Evolutionary conservation across 495 filamentous ascomycete species (phyloP), one percentile per base, ranked within the genome.

Genomic region (Usnea hakonensis): DNA sequence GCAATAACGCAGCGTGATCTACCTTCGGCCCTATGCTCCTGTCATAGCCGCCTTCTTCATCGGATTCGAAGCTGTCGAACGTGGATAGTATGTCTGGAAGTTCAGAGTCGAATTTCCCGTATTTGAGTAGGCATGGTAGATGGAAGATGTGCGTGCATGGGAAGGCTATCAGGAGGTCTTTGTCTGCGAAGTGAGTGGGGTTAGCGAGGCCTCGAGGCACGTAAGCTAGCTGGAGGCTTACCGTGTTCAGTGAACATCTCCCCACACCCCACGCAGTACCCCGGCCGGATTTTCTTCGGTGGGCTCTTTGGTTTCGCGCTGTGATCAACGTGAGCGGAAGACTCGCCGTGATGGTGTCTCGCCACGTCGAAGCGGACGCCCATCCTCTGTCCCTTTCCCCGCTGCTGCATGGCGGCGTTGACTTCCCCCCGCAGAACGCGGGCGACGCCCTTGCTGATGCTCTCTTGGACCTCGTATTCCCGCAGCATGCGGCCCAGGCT

Each of bases 91-190:
- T 32, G 28, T 74, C 72, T 2, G 77, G 74, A 8, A 74, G 66
- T 14, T 77, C 74, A 36, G 58, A 69, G 36, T 70, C 69, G 48
- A 75, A 54, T 50, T 79, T 55, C 38, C 69, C 36, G 57, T 67
- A 68, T 64, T 74, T 75, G 1, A 90, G 80, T 17, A 98, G 74
- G 68, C 95, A 94, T 11, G 84, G 79, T 9, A 97, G 78, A 66
- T 98, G 94, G 74, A 92, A 98, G 36, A 92, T 82, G 68, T 98
- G 92, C 1, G 89, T 87, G 72, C 94, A 98, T 7, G 89, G 88
- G 65, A 97, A 98, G 36, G 89, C 91, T 10, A 97, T 81, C 11
- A 98, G 83, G 10, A 90, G 46, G 11, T 48, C 21, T 54, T 56
- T 32, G 26, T 68, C 53, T 55, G 53, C 26, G 57, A 23, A 5